These are phyloP conservation scores for Dactylellina parvicollis DNA, from an alignment of 2,329 filamentous ascomycete species.

Conservation along the genomic window DNA sequence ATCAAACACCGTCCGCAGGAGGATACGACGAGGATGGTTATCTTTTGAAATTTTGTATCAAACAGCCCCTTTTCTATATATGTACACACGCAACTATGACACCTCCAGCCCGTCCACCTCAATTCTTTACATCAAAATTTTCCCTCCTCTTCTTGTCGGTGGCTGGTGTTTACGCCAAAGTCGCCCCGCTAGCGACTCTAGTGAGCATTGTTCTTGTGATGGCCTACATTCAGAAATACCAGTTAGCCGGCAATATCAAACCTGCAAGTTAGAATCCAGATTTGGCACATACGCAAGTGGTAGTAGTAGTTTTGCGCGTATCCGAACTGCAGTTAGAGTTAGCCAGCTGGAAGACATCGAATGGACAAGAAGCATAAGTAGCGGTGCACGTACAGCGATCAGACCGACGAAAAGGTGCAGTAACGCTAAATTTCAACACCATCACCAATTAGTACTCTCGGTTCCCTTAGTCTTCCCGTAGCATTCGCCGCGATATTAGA, in stretches of 20 bases:
- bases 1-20: background rate
- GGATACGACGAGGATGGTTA: background rate
- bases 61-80: slow-evolving; percentile 12
- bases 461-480: slow-evolving; percentile 10
- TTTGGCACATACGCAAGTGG: slow-evolving; percentile 81
- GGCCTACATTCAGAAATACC: slow-evolving; percentile 69
- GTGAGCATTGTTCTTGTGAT: slow-evolving; percentile 99
- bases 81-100: slow-evolving; percentile 26
- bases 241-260: slow-evolving; percentile 21
- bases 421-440: slow-evolving; percentile 72
- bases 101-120: background rate
- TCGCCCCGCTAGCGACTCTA: slow-evolving; percentile 68
- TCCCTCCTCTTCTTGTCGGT: too few species aligned
- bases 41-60: slow-evolving; percentile 15
- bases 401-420: slow-evolving; percentile 84
- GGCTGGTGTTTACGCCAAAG: too few species aligned
- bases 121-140: slow-evolving; percentile 5
- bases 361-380: background rate
- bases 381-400: slow-evolving; percentile 64
- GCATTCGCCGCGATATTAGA: background rate
- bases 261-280: background rate
- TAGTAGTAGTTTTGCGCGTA: slow-evolving; percentile 99
- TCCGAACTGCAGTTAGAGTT: slow-evolving; percentile 67
- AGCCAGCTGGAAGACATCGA: background rate
- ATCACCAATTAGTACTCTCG: slow-evolving; percentile 46